Percentiles rank a stretch among this genome's conserved stretches.
These are phyloP conservation scores for Mentha longifolia DNA, from an alignment of 257 asterid species.

Conservation along the genomic window DNA sequence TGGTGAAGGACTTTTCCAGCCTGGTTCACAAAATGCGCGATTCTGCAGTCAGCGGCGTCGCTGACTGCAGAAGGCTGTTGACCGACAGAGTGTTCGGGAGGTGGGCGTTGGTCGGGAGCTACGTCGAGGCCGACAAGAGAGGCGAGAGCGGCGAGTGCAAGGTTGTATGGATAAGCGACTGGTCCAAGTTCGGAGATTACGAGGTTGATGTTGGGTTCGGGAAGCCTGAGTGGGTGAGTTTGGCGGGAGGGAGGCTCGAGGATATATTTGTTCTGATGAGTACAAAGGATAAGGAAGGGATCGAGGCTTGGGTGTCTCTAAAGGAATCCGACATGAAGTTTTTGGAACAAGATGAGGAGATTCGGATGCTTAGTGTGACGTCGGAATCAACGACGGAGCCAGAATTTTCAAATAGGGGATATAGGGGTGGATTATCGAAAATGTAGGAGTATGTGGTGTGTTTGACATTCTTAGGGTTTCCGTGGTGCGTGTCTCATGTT, in stretches of 20 bases:
- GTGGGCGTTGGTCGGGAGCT: slow-evolving; percentile 24
- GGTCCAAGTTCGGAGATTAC: slow-evolving; percentile 43
- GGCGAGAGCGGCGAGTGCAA: slow-evolving; percentile 8
- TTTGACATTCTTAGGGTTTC: background rate
- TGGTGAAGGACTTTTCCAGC: background rate
- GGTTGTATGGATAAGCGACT: slow-evolving; percentile 34
- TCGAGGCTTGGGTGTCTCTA: slow-evolving; percentile 41
- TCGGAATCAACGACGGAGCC: background rate
- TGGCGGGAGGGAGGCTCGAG: background rate
- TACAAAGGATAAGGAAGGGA: slow-evolving; percentile 32
- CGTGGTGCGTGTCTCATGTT: background rate
- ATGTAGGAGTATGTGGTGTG: background rate
- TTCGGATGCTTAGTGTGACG: background rate
- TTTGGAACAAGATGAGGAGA: slow-evolving; percentile 20
- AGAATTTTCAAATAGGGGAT: background rate
- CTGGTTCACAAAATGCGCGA: slow-evolving; percentile 16
- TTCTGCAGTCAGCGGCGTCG: background rate
- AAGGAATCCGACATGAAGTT: slow-evolving; percentile 29
- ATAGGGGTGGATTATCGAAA: background rate
- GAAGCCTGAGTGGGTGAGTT: slow-evolving; percentile 37
- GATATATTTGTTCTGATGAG: slow-evolving; percentile 28
- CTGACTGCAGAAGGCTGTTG: slow-evolving; percentile 28
- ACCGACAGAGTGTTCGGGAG: slow-evolving; percentile 21
- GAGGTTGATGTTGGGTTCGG: slow-evolving; percentile 52
- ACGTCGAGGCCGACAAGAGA: background rate